A percentile compares a stretch with the other conserved stretches of the same genome.
Evolutionary conservation across 106 monocot species (phyloP).

Genomic region (Allium sativum): DNA sequence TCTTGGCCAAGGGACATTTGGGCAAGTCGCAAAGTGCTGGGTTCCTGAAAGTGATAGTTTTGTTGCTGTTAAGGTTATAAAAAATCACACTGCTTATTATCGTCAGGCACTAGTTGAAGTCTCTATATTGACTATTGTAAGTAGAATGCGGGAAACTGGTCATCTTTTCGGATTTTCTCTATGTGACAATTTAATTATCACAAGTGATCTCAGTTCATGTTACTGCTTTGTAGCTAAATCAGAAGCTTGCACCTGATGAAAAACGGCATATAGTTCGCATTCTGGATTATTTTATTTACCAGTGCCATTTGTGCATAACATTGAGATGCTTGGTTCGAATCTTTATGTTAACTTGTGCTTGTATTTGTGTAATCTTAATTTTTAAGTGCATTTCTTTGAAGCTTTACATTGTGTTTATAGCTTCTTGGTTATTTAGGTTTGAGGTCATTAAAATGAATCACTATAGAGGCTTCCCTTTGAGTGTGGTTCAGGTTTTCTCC

Average conservation of each 20-base stretch:
- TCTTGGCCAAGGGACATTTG: slow-evolving; percentile 96
- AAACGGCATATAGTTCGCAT: slow-evolving; percentile 81
- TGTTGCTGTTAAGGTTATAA: slow-evolving; percentile 95
- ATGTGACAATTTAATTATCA: no score
- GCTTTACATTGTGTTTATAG: no score
- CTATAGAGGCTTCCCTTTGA: slow-evolving; percentile 70
- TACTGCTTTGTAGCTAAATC: slow-evolving; percentile 59
- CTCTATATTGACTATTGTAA: slow-evolving; percentile 61
- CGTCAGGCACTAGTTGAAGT: slow-evolving; percentile 84
- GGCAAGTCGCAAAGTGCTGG: slow-evolving; percentile 94
- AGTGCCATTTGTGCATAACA: slow-evolving; percentile 80
- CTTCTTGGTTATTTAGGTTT: slow-evolving; percentile 38
- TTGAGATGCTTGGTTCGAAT: slow-evolving; percentile 94
- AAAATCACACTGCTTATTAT: slow-evolving; percentile 87
- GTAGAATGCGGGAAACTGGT: background rate
- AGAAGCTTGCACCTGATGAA: slow-evolving; percentile 64
- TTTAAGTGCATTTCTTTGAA: no score
- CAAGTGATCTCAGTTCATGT: background rate
- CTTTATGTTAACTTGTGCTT: slow-evolving; percentile 39
- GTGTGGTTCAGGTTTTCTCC: slow-evolving; percentile 68
- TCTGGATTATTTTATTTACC: slow-evolving; percentile 73
- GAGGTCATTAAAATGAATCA: slow-evolving; percentile 70
- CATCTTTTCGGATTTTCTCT: background rate
- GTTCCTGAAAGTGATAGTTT: slow-evolving; percentile 50
- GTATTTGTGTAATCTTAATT: no score